Percentiles rank a stretch among this genome's conserved stretches.
These are phyloP conservation scores for Erodium texanum DNA, from an alignment of 441 rosid species.

Conservation along the genomic window DNA sequence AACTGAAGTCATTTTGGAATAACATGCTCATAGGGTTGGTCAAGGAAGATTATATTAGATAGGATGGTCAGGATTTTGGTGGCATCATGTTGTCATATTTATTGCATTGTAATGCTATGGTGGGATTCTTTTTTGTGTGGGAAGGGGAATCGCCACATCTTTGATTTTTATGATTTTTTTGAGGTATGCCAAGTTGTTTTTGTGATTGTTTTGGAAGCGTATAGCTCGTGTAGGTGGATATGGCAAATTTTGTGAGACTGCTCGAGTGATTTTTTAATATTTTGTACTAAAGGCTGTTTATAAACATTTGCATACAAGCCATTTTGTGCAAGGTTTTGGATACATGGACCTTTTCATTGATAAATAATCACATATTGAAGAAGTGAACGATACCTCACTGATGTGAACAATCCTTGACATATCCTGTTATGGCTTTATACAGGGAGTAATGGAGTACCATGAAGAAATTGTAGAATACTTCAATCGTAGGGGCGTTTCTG, in stretches of 20 bases:
- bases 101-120: too few relatives aligned
- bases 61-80: background rate
- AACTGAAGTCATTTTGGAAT: background rate
- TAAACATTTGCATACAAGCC: too few relatives aligned
- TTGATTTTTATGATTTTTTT: background rate
- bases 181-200: background rate
- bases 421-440: conserved; percentile 12
- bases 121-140: background rate
- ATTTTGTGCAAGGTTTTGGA: too few relatives aligned
- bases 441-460: conserved; percentile 76
- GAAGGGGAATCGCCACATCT: background rate
- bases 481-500: conserved; percentile 62
- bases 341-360: too few relatives aligned
- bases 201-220: background rate
- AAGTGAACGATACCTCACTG: background rate
- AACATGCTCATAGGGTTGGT: background rate
- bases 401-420: background rate
- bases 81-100: too few relatives aligned
- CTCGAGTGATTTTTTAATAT: background rate
- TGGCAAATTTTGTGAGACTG: background rate
- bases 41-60: background rate
- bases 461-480: conserved; percentile 61
- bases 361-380: too few relatives aligned
- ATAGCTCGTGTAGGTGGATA: background rate
- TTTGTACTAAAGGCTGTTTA: too few relatives aligned